These are phyloP conservation scores for Acacia concinna DNA, from an alignment of 331 rosid genomes.

Conservation along the genomic window DNA sequence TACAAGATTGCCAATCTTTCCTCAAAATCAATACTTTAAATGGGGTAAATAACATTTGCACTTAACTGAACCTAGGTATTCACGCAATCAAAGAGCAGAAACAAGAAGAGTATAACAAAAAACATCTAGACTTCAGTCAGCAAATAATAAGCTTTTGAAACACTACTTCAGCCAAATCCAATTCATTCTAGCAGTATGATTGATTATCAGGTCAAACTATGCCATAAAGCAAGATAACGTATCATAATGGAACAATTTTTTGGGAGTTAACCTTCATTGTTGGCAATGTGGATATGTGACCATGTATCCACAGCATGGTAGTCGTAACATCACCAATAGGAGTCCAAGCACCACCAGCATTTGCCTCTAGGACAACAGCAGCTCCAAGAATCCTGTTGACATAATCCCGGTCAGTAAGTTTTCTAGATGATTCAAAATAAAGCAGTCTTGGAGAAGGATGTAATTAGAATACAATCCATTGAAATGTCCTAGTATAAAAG, in stretches of 20 bases:
- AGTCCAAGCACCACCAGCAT: slow-evolving; percentile 99
- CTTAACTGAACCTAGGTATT: slow-evolving; percentile 14
- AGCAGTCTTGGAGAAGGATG: not conserved
- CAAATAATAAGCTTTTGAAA: not conserved
- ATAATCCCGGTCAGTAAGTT: slow-evolving; percentile 32
- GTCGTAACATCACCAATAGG: slow-evolving; percentile 99
- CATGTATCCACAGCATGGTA: slow-evolving; percentile 97
- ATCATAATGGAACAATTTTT: not conserved
- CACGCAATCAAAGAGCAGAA: slow-evolving; percentile 6
- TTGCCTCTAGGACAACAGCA: slow-evolving; percentile 94
- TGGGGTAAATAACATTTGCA: not conserved
- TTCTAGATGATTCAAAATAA: slow-evolving; percentile 13
- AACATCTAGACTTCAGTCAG: slow-evolving; percentile 5
- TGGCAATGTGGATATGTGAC: slow-evolving; percentile 79
- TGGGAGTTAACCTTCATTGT: slow-evolving; percentile 68
- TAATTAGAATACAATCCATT: not conserved
- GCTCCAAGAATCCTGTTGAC: slow-evolving; percentile 90
- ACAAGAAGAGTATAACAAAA: slow-evolving; percentile 13
- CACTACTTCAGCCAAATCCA: slow-evolving; percentile 2
- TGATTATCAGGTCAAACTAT: not conserved
- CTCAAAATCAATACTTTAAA: not conserved
- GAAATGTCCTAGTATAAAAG: not conserved
- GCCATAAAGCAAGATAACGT: not conserved
- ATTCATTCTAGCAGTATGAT: slow-evolving; percentile 14
- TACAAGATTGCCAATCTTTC: not conserved